Evolutionary conservation across 2,329 filamentous ascomycete species (phyloP).

Genomic region (Kalaharituber pfeilii): DNA sequence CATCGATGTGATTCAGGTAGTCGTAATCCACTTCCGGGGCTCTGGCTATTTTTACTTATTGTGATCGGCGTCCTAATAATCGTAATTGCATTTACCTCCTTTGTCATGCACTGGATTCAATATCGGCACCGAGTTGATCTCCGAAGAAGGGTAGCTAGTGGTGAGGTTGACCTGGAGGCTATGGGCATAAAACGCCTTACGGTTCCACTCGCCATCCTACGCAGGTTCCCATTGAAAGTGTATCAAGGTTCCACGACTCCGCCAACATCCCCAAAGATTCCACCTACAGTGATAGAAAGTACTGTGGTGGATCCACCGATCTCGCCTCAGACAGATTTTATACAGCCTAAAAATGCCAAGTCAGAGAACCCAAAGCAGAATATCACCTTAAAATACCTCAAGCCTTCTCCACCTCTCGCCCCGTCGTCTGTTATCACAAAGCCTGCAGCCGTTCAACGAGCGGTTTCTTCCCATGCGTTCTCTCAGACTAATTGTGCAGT

Average conservation of each 20-base stretch:
- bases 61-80: slow-evolving; percentile 54
- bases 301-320: neutral
- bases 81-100: slow-evolving; percentile 49
- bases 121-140: slow-evolving; percentile 50
- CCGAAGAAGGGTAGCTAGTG: slow-evolving; percentile 50
- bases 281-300: slow-evolving; percentile 2
- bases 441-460: slow-evolving; percentile 24
- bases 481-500: slow-evolving; percentile 78
- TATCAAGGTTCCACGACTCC: slow-evolving; percentile 37
- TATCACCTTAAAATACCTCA: neutral
- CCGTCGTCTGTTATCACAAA: slow-evolving; percentile 11
- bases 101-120: slow-evolving; percentile 62
- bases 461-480: slow-evolving; percentile 23
- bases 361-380: too few relatives aligned
- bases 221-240: slow-evolving; percentile 59
- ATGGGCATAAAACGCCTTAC: slow-evolving; percentile 69
- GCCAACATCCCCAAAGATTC: slow-evolving; percentile 16
- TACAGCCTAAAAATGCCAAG: too few relatives aligned
- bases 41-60: slow-evolving; percentile 64
- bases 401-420: neutral
- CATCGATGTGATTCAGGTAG: slow-evolving; percentile 31
- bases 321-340: neutral
- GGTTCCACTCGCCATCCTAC: slow-evolving; percentile 53
- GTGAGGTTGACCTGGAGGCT: slow-evolving; percentile 72
- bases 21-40: slow-evolving; percentile 41